These are phyloP conservation scores for Oryza brachyantha DNA, from an alignment of 176 grass and related monocot genomes.

Conservation along the genomic window DNA sequence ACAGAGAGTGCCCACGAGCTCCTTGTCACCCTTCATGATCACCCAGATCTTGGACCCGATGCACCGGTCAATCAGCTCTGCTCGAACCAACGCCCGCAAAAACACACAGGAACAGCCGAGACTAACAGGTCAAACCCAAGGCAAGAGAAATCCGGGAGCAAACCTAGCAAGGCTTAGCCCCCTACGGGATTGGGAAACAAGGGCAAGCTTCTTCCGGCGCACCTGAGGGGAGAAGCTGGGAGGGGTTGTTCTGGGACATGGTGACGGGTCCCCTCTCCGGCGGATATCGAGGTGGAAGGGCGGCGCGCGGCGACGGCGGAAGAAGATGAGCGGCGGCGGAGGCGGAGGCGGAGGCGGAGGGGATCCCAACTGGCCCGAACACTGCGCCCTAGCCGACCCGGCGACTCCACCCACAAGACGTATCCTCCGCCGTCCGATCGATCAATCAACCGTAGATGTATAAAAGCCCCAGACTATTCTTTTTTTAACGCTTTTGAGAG, in stretches of 20 bases:
- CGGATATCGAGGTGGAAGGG: neutral
- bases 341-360: neutral
- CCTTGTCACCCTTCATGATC: constrained; percentile 99
- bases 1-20: constrained; percentile 89
- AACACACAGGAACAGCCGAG: neutral
- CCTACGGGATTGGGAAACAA: neutral
- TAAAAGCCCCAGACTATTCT: neutral
- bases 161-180: neutral
- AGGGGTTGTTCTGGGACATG: constrained; percentile 91
- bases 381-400: neutral
- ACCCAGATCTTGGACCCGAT: constrained; percentile 99
- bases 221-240: constrained; percentile 96
- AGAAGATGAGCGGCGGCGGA: neutral
- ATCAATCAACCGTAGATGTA: neutral
- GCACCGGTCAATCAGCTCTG: constrained; percentile 96
- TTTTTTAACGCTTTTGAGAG: neutral
- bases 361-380: neutral
- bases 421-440: constrained; percentile 4
- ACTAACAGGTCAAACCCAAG: neutral
- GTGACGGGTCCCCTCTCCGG: neutral
- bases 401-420: neutral
- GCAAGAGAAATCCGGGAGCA: neutral
- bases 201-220: neutral
- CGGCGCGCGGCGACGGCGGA: neutral
- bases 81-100: neutral